These are phyloP conservation scores for Cucurbita moschata DNA, from an alignment of 306 rosid species.

Conservation along the genomic window DNA sequence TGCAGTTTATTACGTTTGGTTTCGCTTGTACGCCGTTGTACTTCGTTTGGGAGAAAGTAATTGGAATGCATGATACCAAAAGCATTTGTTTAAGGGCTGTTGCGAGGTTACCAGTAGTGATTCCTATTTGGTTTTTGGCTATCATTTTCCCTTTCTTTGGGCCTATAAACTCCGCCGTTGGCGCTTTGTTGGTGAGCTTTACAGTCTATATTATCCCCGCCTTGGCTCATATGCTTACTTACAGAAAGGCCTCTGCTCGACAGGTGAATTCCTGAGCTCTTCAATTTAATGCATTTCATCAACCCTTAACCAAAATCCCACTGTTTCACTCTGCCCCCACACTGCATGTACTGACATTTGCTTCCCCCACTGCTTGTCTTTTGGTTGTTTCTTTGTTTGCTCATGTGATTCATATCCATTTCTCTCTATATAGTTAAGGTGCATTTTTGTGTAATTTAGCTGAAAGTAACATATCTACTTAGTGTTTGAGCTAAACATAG, in stretches of 20 bases:
- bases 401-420: not conserved
- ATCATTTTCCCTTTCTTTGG: constrained; percentile 95
- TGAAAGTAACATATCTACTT: not conserved
- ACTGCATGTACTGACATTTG: not conserved
- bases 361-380: not conserved
- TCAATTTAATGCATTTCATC: not conserved
- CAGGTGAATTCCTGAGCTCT: constrained; percentile 30
- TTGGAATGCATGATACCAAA: constrained; percentile 88
- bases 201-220: constrained; percentile 86
- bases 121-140: constrained; percentile 93
- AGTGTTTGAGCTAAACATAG: not conserved
- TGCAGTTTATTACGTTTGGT: constrained; percentile 96
- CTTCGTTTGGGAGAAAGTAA: constrained; percentile 98
- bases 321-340: constrained; percentile 24
- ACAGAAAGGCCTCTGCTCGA: constrained; percentile 68
- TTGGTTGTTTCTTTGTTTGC: not conserved
- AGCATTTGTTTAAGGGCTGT: constrained; percentile 78
- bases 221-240: constrained; percentile 79
- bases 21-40: constrained; percentile 92
- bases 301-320: not conserved
- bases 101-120: constrained; percentile 82
- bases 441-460: not conserved
- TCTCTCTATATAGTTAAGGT: not conserved
- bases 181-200: constrained; percentile 91
- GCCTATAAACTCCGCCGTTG: constrained; percentile 86